Percentiles rank a stretch among this genome's conserved stretches.
phyloP scores from a whole-genome alignment of 768 basidiomycete genomes.

The Mycena albidolilacea region DNA sequence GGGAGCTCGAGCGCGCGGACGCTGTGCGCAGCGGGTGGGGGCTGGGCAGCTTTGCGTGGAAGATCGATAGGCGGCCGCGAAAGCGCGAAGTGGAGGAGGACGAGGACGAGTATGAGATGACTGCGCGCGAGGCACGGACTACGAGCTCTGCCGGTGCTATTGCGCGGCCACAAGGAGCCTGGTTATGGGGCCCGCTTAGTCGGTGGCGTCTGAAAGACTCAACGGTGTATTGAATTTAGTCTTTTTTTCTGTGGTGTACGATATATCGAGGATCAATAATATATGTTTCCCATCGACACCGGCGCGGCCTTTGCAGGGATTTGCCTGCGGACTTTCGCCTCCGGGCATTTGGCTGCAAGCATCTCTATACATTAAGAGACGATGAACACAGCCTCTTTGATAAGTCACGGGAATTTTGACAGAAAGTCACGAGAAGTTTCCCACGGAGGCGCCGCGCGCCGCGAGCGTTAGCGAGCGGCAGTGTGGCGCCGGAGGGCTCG shows the following conservation, averaged over 20 bases:
- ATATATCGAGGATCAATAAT: conserved; percentile 2
- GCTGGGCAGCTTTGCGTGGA: conserved; percentile 76
- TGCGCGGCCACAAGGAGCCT: conserved; percentile 61
- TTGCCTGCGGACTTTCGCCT: too few species aligned
- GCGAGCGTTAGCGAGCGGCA: too few species aligned
- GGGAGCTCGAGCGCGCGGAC: conserved; percentile 67
- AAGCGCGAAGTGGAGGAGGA: conserved; percentile 37
- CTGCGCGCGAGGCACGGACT: conserved; percentile 29
- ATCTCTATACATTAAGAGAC: too few species aligned
- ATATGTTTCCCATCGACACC: too few species aligned
- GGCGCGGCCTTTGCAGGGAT: too few species aligned
- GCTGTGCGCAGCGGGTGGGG: conserved; percentile 72
- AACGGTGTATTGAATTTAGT: conserved; percentile 68
- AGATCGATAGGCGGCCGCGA: conserved; percentile 42
- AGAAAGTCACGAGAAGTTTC: too few species aligned
- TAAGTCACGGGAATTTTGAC: too few species aligned
- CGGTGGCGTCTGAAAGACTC: conserved; percentile 85
- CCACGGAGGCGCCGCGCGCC: too few species aligned
- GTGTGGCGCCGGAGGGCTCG: too few species aligned
- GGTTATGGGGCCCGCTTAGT: conserved; percentile 87
- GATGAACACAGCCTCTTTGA: too few species aligned
- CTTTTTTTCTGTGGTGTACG: conserved; percentile 23
- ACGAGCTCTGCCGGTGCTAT: conserved; percentile 26
- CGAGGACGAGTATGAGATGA: conserved; percentile 42
- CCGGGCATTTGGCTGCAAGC: too few species aligned